These are phyloP conservation scores for Dovyalis caffra DNA, from an alignment of 345 rosid species.

Conservation along the genomic window DNA sequence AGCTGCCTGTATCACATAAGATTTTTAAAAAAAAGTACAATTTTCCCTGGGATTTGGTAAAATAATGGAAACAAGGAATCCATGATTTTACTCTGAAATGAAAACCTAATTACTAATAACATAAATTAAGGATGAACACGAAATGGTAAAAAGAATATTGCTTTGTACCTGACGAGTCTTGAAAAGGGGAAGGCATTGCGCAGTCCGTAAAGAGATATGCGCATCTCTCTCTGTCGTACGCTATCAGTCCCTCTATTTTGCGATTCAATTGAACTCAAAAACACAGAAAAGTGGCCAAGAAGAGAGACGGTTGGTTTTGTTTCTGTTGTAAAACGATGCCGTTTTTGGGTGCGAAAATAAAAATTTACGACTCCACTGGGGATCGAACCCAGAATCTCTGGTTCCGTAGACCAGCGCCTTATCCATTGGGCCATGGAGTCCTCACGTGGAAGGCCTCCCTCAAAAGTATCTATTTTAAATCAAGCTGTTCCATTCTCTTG, in stretches of 20 bases:
- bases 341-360: neutral
- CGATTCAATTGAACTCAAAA: neutral
- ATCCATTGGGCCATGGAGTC: slow-evolving; percentile 89
- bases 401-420: slow-evolving; percentile 97
- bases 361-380: slow-evolving; percentile 57
- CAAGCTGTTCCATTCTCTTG: neutral
- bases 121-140: neutral
- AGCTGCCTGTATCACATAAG: slow-evolving; percentile 47
- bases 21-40: neutral
- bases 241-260: neutral
- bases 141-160: too few relatives aligned
- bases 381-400: slow-evolving; percentile 86
- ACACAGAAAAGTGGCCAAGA: too few relatives aligned
- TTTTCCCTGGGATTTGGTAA: too few relatives aligned
- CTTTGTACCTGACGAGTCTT: slow-evolving; percentile 51
- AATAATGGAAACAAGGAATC: neutral
- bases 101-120: neutral
- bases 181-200: slow-evolving; percentile 55
- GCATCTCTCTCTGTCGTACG: slow-evolving; percentile 18
- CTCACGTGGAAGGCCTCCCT: too few relatives aligned
- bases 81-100: too few relatives aligned
- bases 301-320: neutral
- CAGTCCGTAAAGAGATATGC: slow-evolving; percentile 44
- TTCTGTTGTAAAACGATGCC: neutral
- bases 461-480: too few relatives aligned